These are phyloP conservation scores for Mallotus japonicus DNA, from an alignment of 441 rosid genomes.

Conservation along the genomic window DNA sequence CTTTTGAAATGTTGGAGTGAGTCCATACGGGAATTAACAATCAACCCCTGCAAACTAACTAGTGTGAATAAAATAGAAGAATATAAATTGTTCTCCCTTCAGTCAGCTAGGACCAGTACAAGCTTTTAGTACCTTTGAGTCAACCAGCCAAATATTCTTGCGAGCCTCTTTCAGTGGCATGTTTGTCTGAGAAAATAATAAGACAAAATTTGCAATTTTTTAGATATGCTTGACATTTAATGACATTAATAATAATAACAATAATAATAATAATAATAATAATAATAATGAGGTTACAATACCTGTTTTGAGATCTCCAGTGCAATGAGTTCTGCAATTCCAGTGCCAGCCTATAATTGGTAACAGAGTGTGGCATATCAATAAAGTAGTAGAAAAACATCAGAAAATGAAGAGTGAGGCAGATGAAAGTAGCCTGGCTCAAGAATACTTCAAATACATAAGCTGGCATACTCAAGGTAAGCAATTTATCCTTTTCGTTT, in stretches of 20 bases:
- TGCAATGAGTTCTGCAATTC: constrained; percentile 88
- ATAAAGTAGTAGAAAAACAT: background rate
- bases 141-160: constrained; percentile 86
- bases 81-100: background rate
- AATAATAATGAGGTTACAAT: constrained; percentile 26
- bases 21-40: constrained; percentile 68
- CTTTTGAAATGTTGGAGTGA: constrained; percentile 89
- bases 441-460: background rate
- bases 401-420: background rate
- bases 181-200: constrained; percentile 44
- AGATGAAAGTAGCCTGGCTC: background rate
- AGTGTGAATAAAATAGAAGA: background rate
- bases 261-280: too few species aligned
- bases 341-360: constrained; percentile 78
- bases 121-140: constrained; percentile 63
- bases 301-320: constrained; percentile 79
- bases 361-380: constrained; percentile 15
- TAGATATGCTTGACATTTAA: background rate
- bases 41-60: constrained; percentile 56
- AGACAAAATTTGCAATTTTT: background rate
- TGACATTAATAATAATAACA: background rate
- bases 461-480: background rate
- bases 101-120: constrained; percentile 5
- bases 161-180: constrained; percentile 61
- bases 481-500: constrained; percentile 5